phyloP scores from a whole-genome alignment of 768 basidiomycete genomes.

The Fistulinella prunicolor region DNA sequence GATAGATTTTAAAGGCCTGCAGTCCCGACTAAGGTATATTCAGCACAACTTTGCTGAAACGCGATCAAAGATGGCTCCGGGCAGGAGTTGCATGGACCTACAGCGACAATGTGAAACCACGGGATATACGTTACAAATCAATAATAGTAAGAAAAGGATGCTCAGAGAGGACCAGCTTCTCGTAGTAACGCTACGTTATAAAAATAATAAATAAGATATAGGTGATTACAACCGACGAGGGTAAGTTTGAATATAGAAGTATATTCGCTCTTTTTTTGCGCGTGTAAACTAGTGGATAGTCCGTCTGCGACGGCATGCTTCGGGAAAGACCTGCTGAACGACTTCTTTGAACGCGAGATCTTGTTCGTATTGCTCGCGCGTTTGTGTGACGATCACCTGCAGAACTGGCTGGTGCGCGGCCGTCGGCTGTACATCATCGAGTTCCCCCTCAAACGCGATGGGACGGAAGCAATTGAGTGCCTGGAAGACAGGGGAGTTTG shows the following conservation, averaged over 20 bases:
- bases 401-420: slow-evolving; percentile 20
- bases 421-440: slow-evolving; percentile 22
- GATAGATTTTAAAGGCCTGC: too few relatives aligned
- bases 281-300: neutral
- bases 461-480: slow-evolving; percentile 36
- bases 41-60: too few relatives aligned
- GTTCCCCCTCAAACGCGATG: slow-evolving; percentile 32
- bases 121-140: too few relatives aligned
- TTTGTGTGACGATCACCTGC: slow-evolving; percentile 35
- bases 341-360: slow-evolving; percentile 32
- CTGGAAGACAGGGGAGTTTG: slow-evolving; percentile 21
- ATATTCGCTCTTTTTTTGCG: neutral
- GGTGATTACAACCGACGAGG: too few relatives aligned
- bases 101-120: too few relatives aligned
- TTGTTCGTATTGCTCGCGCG: slow-evolving; percentile 32
- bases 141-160: too few relatives aligned
- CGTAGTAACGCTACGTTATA: too few relatives aligned
- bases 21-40: too few relatives aligned
- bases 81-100: too few relatives aligned
- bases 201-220: too few relatives aligned
- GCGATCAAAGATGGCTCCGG: too few relatives aligned
- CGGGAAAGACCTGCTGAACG: slow-evolving; percentile 28
- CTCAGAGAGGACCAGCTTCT: too few relatives aligned
- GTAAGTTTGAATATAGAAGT: neutral
- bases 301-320: slow-evolving; percentile 21